Base-by-base conservation (phyloP, 129 eudicot genomes). In the sunflower (Helianthus annuus) region DNA sequence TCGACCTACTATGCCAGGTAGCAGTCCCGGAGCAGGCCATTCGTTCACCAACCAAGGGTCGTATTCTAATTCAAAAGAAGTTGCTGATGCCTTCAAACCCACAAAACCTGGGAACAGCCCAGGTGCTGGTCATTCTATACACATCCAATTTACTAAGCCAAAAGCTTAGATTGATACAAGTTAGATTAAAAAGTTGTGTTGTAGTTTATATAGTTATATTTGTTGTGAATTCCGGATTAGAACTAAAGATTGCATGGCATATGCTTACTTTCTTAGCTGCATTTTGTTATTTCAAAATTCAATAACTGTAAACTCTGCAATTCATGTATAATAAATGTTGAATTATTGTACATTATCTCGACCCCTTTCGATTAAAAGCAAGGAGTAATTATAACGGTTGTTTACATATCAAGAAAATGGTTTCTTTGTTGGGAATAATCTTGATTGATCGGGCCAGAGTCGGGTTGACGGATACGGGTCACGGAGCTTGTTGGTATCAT, bases 1-100 rank as follows among this genome's bases (percentile, higher is more conserved):
- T 49, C 19, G 73, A 57, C 40, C 84, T 64, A 75, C 69, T 44
- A 63, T 34, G 54, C 71, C 82, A n/a, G 85, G 86, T 12, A 72
- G 51, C 34, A 85, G 90, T 48, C 91, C 87, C 45, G 87, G 85
- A 10, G 71, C 72, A 64, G 83, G 83, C 17, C 81, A 84, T 46
- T 71, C 83, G 14, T 44, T 59, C 69, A 69, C 78, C 40, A 61
- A 73, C 16, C 51, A 70, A 6, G 71, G 48, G 39, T 36, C 66
- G 12, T 62, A 70, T 15, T 68, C 22, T 0, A 19, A 19, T 19
- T 19, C 22, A 19, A 19, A 19, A 19, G 22, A 0, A 19, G 22
- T 19, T 19, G 22, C 22, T 19, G 22, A 19, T 19, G 22, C 22
- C 22, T 19, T 19, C 22, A 19, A 19, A 19, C 22, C 22, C 22